These are phyloP conservation scores for Garcia nutans DNA, from an alignment of 345 rosid genomes.

Conservation along the genomic window DNA sequence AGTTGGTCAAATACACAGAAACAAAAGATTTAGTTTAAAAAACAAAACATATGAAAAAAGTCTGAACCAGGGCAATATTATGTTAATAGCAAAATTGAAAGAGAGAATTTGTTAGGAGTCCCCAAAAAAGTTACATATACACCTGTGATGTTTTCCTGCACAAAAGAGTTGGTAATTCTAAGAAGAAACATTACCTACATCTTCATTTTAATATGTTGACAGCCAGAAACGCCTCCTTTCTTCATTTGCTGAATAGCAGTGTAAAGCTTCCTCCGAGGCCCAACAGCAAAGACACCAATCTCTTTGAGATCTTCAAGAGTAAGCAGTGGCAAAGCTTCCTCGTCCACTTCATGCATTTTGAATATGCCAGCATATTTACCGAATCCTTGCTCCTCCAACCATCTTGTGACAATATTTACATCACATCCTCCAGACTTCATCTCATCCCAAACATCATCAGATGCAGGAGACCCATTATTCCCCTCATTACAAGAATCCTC, in stretches of 20 bases:
- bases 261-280: constrained; percentile 57
- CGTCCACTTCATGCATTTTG: constrained; percentile 56
- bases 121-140: constrained; percentile 28
- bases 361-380: constrained; percentile 47
- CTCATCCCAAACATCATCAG: constrained; percentile 21
- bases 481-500: constrained; percentile 23
- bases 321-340: constrained; percentile 49
- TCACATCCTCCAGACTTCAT: constrained; percentile 5
- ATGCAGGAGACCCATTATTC: constrained; percentile 10
- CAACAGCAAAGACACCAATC: constrained; percentile 56
- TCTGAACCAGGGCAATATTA: constrained; percentile 12
- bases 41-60: background rate
- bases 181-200: constrained; percentile 12
- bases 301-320: constrained; percentile 63
- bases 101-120: constrained; percentile 23
- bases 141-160: constrained; percentile 23
- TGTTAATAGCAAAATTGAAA: constrained; percentile 2
- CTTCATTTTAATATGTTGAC: constrained; percentile 4
- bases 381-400: constrained; percentile 55
- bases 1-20: background rate
- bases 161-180: constrained; percentile 16
- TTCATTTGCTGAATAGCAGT: constrained; percentile 45
- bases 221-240: constrained; percentile 24
- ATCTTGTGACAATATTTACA: constrained; percentile 34
- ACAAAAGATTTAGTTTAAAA: background rate